Evolutionary conservation across 176 grass and related monocot species (phyloP).

Genomic region (Hordeum vulgare): DNA sequence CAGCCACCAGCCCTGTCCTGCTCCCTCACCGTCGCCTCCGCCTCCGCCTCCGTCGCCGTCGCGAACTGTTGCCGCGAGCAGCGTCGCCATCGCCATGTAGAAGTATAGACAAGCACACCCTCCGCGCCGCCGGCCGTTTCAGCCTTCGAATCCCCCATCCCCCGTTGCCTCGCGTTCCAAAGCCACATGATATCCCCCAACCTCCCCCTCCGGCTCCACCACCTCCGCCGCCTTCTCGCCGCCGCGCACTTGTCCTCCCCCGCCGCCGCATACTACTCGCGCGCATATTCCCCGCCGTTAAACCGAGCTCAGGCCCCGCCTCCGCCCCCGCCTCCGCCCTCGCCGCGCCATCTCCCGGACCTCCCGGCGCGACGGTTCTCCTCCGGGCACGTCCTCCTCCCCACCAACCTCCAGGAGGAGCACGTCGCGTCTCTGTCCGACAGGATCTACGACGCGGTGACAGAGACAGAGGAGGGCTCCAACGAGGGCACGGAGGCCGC

Average conservation of each 20-base stretch:
- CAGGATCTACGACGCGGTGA: conserved; percentile 35
- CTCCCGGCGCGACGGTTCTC: conserved; percentile 7
- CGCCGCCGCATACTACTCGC: background rate
- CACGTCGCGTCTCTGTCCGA: conserved; percentile 25
- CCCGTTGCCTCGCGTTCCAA: background rate
- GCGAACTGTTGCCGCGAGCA: too few relatives aligned
- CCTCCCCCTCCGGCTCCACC: conserved; percentile 22
- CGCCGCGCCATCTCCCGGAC: background rate
- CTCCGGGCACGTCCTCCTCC: conserved; percentile 31
- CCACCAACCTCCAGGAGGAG: conserved; percentile 28
- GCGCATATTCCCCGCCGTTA: background rate
- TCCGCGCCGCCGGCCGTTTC: background rate
- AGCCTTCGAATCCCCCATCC: background rate
- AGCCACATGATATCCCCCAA: conserved; percentile 6
- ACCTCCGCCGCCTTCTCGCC: conserved; percentile 31
- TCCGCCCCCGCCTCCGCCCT: background rate
- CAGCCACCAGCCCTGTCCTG: too few relatives aligned
- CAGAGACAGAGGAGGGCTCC: conserved; percentile 14
- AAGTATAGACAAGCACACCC: too few relatives aligned
- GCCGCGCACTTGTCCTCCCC: background rate
- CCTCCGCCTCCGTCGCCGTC: too few relatives aligned
- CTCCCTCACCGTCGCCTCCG: too few relatives aligned
- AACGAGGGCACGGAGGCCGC: conserved; percentile 28
- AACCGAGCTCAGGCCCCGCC: background rate
- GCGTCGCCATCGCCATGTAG: too few relatives aligned